Percentiles rank a stretch among this genome's conserved stretches.
These are phyloP conservation scores for Eutrema japonicum DNA, from an alignment of 345 rosid species.

Conservation along the genomic window DNA sequence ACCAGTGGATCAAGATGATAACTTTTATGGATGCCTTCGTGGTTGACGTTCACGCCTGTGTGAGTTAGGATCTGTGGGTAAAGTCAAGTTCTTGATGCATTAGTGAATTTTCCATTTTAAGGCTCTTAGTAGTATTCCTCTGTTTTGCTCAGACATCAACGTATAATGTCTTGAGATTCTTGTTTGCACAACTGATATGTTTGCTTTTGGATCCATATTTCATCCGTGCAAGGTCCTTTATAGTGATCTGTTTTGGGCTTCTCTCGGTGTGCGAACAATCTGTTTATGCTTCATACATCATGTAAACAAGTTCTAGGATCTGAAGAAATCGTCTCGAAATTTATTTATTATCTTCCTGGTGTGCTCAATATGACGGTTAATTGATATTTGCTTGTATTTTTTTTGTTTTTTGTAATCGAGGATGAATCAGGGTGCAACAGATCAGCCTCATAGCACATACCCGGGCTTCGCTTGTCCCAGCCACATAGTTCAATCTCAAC, in stretches of 20 bases:
- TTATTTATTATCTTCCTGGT: not conserved
- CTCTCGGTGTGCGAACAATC: not conserved
- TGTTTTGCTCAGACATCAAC: not conserved
- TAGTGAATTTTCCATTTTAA: constrained; percentile 3
- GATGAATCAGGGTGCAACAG: constrained; percentile 13
- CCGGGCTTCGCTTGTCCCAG: constrained; percentile 34
- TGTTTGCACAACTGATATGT: not conserved
- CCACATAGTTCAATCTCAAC: constrained; percentile 32
- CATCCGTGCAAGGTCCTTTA: not conserved
- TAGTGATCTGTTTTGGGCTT: not conserved
- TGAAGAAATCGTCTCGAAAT: not conserved
- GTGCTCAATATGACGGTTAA: not conserved
- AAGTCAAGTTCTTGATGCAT: not conserved
- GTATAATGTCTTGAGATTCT: not conserved
- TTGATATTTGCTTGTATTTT: constrained; percentile 4
- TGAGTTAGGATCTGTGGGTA: not conserved
- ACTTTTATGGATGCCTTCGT: not conserved
- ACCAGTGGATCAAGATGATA: not conserved
- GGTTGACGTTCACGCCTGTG: not conserved
- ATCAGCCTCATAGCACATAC: constrained; percentile 31
- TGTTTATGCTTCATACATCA: not conserved
- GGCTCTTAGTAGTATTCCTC: not conserved
- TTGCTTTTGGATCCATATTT: no score
- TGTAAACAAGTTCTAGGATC: not conserved
- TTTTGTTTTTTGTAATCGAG: constrained; percentile 6